Base-by-base conservation (phyloP, 1,139 yeast species). In the Ashbya aceris region DNA sequence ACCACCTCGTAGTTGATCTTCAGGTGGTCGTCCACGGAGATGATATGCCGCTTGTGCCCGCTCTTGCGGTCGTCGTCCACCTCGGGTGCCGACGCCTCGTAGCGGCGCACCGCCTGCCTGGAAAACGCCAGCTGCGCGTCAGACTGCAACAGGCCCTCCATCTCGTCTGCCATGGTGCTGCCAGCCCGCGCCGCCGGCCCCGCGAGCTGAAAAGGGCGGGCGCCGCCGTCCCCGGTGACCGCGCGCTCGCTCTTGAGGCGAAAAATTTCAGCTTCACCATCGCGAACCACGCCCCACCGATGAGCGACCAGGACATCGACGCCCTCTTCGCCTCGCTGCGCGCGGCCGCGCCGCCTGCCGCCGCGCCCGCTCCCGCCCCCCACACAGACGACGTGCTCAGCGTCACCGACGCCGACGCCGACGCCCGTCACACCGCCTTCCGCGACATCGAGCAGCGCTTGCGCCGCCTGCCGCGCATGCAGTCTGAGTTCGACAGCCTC, bases 1-100 rank as follows among this genome's bases (percentile, higher is more conserved):
- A 60, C 52, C 54, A 57, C 54, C 43, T 60, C 64, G 40, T 60
- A 60, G 44, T 58, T 60, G 20, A 60, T 58, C 45, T 51, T 52
- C 7, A 61, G 53, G 17, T 53, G 52, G 41, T 59, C 61, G 37
- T 59, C 64, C 2, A 60, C 60, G 26, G 49, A 49, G 9, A 60
- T 41, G 5, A 59, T 58, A 42, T 58, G 62, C 36, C 62, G 45
- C 40, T 55, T 59, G 40, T 48, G 51, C 26, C 50, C 45, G 33
- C 48, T 49, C 30, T 46, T 44, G 36, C 47, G 44, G 27, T 47
- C 50, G 27, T 46, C 52, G 12, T 44, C 46, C 7, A 38, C 42
- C 14, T 40, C 46, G 32, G 28, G 41, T 11, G 28, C 33, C 30
- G 36, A 37, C 13, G 36, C 28, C 38, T 40, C 43, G 41, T 52